Conservation (phyloP, 2,329 filamentous ascomycete genomes). For the Alternaria angustiovoidea region DNA sequence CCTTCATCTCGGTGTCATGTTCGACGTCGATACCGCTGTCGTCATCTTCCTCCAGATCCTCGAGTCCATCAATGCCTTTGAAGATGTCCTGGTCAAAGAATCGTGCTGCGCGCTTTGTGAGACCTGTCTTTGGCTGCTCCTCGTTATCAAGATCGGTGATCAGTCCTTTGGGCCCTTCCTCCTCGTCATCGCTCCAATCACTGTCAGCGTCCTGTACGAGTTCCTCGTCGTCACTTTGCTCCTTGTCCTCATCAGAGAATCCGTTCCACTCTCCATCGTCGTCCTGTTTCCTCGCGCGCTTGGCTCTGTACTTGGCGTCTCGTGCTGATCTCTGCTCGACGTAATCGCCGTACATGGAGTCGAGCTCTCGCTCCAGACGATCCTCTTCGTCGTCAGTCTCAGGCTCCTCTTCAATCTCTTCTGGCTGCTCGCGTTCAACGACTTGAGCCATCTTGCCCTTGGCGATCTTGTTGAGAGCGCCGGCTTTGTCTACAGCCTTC, state of each 20-base stretch:
- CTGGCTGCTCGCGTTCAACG: slow-evolving; percentile 59
- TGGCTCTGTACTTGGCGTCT: slow-evolving; percentile 89
- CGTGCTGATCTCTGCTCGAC: slow-evolving; percentile 78
- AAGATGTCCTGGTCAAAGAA: slow-evolving; percentile 98
- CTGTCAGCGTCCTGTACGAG: slow-evolving; percentile 67
- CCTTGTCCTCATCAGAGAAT: slow-evolving; percentile 71
- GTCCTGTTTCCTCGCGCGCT: slow-evolving; percentile 83
- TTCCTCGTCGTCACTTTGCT: slow-evolving; percentile 65
- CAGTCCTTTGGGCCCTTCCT: slow-evolving; percentile 61
- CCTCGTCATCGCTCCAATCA: slow-evolving; percentile 69
- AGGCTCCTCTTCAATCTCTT: slow-evolving; percentile 58
- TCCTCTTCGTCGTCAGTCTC: slow-evolving; percentile 83
- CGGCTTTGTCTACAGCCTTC: slow-evolving; percentile 79
- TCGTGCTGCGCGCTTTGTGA: slow-evolving; percentile 84
- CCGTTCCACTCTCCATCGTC: slow-evolving; percentile 85
- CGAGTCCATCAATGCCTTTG: slow-evolving; percentile 75
- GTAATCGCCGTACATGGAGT: slow-evolving; percentile 86
- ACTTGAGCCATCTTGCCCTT: slow-evolving; percentile 81
- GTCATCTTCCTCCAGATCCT: slow-evolving; percentile 62
- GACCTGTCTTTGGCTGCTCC: slow-evolving; percentile 60
- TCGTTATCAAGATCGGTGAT: slow-evolving; percentile 69
- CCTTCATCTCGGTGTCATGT: slow-evolving; percentile 35
- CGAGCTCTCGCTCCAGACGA: slow-evolving; percentile 81
- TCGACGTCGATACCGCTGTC: slow-evolving; percentile 54
- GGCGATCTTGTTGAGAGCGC: slow-evolving; percentile 71